Percentiles rank a stretch among this genome's conserved stretches.
These are phyloP conservation scores for Globisporangium camurandrum DNA, from an alignment of 352 stramenopile species.

Conservation along the genomic window DNA sequence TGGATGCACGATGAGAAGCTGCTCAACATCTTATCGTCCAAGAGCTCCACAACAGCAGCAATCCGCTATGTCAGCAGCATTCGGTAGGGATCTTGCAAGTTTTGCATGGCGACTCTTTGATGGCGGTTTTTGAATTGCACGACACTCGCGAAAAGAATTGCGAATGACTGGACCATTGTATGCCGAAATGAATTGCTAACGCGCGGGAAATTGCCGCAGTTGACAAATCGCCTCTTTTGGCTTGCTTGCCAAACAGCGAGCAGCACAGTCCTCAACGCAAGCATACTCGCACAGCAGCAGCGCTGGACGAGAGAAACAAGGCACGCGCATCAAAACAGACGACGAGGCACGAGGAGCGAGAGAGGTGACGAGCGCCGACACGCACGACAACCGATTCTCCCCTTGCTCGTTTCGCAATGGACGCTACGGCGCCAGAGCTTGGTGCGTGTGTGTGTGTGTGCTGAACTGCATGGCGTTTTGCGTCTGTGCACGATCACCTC, in stretches of 20 bases:
- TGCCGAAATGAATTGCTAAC: background rate
- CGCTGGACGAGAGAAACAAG: background rate
- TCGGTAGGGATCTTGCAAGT: constrained; percentile 1
- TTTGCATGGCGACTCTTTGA: background rate
- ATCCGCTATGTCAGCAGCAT: too few relatives aligned
- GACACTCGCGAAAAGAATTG: background rate
- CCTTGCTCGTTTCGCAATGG: background rate
- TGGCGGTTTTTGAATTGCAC: background rate
- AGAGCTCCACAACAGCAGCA: too few relatives aligned
- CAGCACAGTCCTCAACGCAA: background rate
- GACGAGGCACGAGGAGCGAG: background rate
- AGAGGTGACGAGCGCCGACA: background rate
- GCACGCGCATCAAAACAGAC: background rate
- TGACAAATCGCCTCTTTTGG: background rate
- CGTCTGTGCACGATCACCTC: too few relatives aligned
- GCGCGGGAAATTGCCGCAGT: background rate
- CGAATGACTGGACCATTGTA: background rate
- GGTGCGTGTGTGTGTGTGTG: background rate
- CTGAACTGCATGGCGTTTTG: too few relatives aligned
- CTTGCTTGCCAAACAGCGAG: background rate
- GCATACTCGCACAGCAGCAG: background rate
- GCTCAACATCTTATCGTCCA: too few relatives aligned
- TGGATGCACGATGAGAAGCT: too few relatives aligned
- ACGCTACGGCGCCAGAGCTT: background rate
- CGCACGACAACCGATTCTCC: background rate